Evolutionary conservation across 768 basidiomycete genomes (phyloP), one percentile per base, ranked within the genome.

Genomic region (Suillus brevipes): DNA sequence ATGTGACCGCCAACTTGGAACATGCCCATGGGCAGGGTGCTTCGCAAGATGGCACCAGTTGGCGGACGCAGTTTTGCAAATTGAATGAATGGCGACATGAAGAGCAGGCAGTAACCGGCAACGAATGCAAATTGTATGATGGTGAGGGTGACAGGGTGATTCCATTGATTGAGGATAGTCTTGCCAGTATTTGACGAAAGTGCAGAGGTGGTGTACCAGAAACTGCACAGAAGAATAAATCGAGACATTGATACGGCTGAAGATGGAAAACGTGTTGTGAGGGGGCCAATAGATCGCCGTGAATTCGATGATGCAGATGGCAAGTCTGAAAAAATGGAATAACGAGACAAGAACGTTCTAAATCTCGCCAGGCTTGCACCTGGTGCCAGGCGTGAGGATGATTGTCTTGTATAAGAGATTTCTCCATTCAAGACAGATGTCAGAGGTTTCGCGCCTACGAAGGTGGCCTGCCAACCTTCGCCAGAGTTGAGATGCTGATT

Each of bases 1-100:
- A 99, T 94, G 75, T 99, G 97, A 1, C 97, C 97, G 8, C 90
- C 94, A 40, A 99, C 96, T 78, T 99, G 97, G 76, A 99, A 99
- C 66, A 92, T 84, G 28, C 95, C 96, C 97, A 99, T 99, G 1
- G 96, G 94, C 34, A 97, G 74, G 3, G 96, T 97, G 64, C 83
- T 91, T 65, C 78, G 80, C 31, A 99, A 70, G 67, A 97, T 94
- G 12, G 85, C 83, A 68, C 74, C 81, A 9, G 89, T 92, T 4
- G 97, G 96, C 23, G 70, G 73, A 42, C 94, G 87, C 47, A 97
- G 71, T 69, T 79, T 85, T 50, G 89, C 82, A 74, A 91, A 89
- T 28, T 84, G 85, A 23, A 92, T 77, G 40, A 81, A 70, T 37
- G 93, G 93, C 14, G 86, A 87, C 88, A 94, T 94, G 80, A 90